These are phyloP conservation scores for Phallus indusiatus DNA, from an alignment of 768 basidiomycete species.

Conservation along the genomic window DNA sequence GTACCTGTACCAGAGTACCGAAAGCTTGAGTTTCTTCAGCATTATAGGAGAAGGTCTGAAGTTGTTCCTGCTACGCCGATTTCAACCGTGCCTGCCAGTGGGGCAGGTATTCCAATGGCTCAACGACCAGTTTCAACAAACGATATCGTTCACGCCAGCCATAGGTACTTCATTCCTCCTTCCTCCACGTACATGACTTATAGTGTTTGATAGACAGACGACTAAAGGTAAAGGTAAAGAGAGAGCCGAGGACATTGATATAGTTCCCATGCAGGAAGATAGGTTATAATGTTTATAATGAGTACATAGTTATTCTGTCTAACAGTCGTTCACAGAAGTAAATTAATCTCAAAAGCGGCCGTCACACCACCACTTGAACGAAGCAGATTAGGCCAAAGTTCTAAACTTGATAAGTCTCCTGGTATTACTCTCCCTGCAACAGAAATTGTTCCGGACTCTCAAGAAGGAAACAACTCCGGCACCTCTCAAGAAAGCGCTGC, in stretches of 20 bases:
- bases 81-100: background rate
- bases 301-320: background rate
- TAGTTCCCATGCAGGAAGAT: background rate
- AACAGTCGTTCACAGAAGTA: background rate
- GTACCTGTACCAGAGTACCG: constrained; percentile 3
- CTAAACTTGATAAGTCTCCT: background rate
- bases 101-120: background rate
- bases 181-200: background rate
- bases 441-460: background rate
- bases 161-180: background rate
- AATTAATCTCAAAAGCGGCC: background rate
- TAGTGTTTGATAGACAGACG: background rate
- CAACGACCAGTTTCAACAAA: background rate
- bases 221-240: constrained; percentile 2
- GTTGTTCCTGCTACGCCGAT: constrained; percentile 6
- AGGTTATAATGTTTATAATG: too few species aligned
- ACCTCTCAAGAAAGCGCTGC: background rate
- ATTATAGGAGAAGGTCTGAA: background rate
- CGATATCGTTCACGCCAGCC: too few species aligned
- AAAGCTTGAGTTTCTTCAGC: background rate
- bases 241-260: background rate
- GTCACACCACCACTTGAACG: background rate
- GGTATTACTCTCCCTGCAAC: background rate
- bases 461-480: background rate
- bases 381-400: background rate